Base-by-base conservation (phyloP, 2,329 filamentous ascomycete genomes). In the Chaetomium globosum region DNA sequence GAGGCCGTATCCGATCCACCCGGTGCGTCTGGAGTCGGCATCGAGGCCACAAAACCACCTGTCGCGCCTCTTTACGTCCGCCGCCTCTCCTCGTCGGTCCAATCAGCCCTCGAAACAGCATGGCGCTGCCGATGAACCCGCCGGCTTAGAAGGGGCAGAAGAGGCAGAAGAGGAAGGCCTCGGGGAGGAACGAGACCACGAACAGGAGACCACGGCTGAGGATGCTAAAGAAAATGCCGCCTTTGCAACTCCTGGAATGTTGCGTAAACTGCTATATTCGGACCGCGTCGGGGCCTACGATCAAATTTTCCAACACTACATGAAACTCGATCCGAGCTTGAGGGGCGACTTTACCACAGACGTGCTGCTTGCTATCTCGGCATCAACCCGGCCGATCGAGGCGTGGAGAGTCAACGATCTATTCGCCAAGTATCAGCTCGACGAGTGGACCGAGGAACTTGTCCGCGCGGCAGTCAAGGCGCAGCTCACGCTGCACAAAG, bases 391-490 rank as follows among this genome's bases (percentile, higher is more conserved):
- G n/a, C 69, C 78, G 9, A 73, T 80, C 3, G 81, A 85, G 57
- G 78, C 78, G 1, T 77, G 77, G 70, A 79, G 82, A 63, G 77
- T 82, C n/a, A 72, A 77, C 4, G 76, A 80, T 2, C 65, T 85
- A 2, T 82, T 85, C 59, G 73, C 74, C 2, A 72, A 77, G 33
- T 71, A 82, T 2, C 70, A 76, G 0, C 43, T 69, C 1, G 68
- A 75, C 0, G 64, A 73, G 7, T 84, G 81, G 82, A 77, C 78
- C 19, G 73, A 80, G 13, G 71, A 75, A 3, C 64, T 77, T 4
- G 75, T 84, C 3, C 70, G 76, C 2, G 75, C 78, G 0, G 80
- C 76, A 9, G 72, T 85, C 4, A 72, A 76, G 10, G 77, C 82
- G 2, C 75, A 80, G 33, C 68, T 85, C 52, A 76, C 75, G 23